A percentile compares a stretch with the other conserved stretches of the same genome.
Evolutionary conservation across 176 grass and related monocot genomes (phyloP).

Genomic region (Saccharum officinarum): DNA sequence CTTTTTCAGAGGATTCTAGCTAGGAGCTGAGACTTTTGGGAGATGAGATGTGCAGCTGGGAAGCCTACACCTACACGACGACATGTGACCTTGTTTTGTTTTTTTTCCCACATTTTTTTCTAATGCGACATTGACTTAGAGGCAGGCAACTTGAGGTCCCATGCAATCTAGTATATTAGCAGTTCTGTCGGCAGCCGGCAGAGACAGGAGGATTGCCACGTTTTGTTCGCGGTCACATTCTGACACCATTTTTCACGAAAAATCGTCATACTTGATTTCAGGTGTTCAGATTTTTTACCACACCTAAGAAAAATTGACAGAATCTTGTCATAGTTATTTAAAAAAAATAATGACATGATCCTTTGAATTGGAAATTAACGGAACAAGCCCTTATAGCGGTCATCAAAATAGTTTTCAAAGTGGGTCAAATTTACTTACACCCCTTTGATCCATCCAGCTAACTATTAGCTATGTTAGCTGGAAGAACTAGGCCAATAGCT

Average conservation of each 20-base stretch:
- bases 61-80: not conserved
- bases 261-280: not conserved
- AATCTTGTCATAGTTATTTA: not conserved
- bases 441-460: no score
- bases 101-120: not conserved
- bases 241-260: not conserved
- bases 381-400: not conserved
- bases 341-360: no score
- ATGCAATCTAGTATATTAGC: not conserved
- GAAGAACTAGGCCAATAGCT: no score
- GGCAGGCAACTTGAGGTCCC: not conserved
- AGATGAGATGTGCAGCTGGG: not conserved
- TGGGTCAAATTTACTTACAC: not conserved
- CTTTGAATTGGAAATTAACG: not conserved
- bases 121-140: not conserved
- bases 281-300: not conserved
- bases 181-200: not conserved
- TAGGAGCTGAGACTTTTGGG: not conserved
- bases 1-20: not conserved
- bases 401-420: not conserved
- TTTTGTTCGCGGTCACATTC: not conserved
- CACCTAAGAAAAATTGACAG: not conserved
- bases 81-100: not conserved
- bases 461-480: no score
- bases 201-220: not conserved